phyloP scores from a whole-genome alignment of 2,329 filamentous ascomycete genomes.

The Aureobasidium subglaciale region DNA sequence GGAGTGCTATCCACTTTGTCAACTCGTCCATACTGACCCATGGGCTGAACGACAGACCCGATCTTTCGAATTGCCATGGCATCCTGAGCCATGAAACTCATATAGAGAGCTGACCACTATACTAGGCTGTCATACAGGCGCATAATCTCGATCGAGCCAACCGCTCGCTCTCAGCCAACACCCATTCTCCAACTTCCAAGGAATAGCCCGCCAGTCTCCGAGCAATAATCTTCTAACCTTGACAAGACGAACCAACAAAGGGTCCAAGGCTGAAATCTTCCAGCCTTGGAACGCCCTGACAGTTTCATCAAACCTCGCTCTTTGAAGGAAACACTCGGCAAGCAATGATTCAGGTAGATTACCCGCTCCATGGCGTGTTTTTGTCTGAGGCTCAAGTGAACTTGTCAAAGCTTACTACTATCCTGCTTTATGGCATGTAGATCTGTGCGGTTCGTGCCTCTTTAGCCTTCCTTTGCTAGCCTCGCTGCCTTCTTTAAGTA shows the following conservation, averaged over 20 bases:
- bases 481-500: not conserved
- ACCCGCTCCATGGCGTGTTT: not conserved
- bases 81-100: too few relatives aligned
- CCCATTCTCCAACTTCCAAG: not conserved
- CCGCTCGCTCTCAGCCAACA: not conserved
- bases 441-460: not conserved
- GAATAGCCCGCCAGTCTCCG: too few relatives aligned
- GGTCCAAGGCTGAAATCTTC: not conserved
- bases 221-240: too few relatives aligned
- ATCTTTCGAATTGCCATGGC: too few relatives aligned
- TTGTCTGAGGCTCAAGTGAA: not conserved
- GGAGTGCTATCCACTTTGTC: too few relatives aligned
- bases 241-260: not conserved
- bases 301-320: not conserved
- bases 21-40: not conserved
- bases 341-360: slow-evolving; percentile 7
- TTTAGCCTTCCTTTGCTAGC: too few relatives aligned
- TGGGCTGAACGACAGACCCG: too few relatives aligned
- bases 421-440: not conserved
- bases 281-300: not conserved
- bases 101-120: too few relatives aligned
- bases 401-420: too few relatives aligned
- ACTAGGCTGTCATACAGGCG: too few relatives aligned
- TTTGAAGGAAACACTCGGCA: too few relatives aligned
- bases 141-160: not conserved